Conservation (phyloP, 1,284 basidiomycete species). For the Pisolithus thermaeus region DNA sequence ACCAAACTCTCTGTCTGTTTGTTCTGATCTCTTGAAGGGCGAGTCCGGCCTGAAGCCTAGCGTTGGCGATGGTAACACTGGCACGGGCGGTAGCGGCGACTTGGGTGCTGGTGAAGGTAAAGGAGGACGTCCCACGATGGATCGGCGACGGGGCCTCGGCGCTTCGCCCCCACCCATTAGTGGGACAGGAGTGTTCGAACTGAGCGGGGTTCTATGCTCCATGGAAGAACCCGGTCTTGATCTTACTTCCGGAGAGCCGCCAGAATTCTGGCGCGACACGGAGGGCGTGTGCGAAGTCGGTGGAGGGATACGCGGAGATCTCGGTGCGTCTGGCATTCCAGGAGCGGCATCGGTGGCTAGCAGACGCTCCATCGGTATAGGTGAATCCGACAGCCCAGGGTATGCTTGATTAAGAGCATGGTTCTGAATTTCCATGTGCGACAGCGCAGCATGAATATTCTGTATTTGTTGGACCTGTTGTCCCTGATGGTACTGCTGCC, state of each 20-base stretch:
- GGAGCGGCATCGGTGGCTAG: conserved; percentile 5
- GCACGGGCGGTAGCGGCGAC: not conserved
- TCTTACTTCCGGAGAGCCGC: not conserved
- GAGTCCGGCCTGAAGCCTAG: conserved; percentile 10
- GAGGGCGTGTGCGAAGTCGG: conserved; percentile 5
- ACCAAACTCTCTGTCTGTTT: conserved; percentile 24
- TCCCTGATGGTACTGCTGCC: conserved; percentile 17
- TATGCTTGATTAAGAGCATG: conserved; percentile 16
- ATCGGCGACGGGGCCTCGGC: conserved; percentile 15
- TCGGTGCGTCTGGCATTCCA: not conserved
- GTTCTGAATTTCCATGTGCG: conserved; percentile 15
- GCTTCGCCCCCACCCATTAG: not conserved
- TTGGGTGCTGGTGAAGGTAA: conserved; percentile 13
- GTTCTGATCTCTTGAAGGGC: conserved; percentile 18
- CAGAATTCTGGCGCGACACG: conserved; percentile 5
- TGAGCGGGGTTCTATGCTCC: not conserved
- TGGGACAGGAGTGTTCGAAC: not conserved
- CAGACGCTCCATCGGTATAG: conserved; percentile 8
- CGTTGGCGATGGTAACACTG: not conserved
- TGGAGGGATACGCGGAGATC: conserved; percentile 1
- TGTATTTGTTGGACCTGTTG: conserved; percentile 9
- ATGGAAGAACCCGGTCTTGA: not conserved
- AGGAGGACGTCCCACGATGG: conserved; percentile 16
- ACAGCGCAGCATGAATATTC: conserved; percentile 13
- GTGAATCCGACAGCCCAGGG: conserved; percentile 14